A percentile compares a stretch with the other conserved stretches of the same genome.
Evolutionary conservation across 2,329 filamentous ascomycete genomes (phyloP).

Genomic region (Chaetothyriales sp.): DNA sequence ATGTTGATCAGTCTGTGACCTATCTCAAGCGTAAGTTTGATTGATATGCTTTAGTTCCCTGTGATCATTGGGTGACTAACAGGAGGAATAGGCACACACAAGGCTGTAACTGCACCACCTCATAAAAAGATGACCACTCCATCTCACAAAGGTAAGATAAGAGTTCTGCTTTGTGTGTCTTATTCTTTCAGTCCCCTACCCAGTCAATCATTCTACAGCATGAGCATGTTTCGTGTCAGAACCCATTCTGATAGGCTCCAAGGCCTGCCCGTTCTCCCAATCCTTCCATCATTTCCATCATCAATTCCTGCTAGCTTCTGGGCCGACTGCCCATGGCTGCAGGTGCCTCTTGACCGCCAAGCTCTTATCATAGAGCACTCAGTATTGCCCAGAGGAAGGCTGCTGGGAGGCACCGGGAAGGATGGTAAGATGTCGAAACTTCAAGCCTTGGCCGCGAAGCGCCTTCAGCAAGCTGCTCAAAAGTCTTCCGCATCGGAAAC

Average conservation of each 20-base stretch:
- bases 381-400: slow-evolving; percentile 44
- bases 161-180: not conserved
- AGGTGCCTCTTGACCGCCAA: slow-evolving; percentile 50
- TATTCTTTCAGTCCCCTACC: not conserved
- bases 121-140: not conserved
- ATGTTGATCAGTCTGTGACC: slow-evolving; percentile 67
- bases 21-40: slow-evolving; percentile 53
- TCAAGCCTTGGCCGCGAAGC: slow-evolving; percentile 71
- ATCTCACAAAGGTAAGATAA: not conserved
- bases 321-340: slow-evolving; percentile 70
- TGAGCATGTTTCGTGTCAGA: not conserved
- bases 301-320: slow-evolving; percentile 46
- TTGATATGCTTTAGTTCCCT: not conserved
- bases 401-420: slow-evolving; percentile 63
- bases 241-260: not conserved
- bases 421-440: slow-evolving; percentile 69
- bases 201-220: not conserved
- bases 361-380: slow-evolving; percentile 49
- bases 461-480: slow-evolving; percentile 28
- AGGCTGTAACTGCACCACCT: slow-evolving; percentile 2
- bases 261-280: not conserved
- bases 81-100: slow-evolving; percentile 10
- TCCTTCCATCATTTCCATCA: slow-evolving; percentile 22
- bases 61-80: not conserved
- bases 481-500: not conserved